Conservation (phyloP, 176 grass and related monocot species). For the Oryza officinalis region DNA sequence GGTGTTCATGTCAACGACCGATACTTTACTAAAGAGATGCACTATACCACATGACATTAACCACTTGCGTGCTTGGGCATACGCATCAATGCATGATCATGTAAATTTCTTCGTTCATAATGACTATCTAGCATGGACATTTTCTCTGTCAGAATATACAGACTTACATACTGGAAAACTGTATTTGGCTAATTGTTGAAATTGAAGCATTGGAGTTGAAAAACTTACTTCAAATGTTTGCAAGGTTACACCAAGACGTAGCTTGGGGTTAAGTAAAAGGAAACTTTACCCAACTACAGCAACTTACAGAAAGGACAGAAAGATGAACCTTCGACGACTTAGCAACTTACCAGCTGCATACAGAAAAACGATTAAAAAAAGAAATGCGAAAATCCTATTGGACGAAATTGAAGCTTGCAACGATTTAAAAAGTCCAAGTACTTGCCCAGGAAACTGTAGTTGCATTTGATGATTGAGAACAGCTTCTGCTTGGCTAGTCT, state of each 20-base stretch:
- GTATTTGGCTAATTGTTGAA: background rate
- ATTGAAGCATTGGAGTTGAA: background rate
- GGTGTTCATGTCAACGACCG: background rate
- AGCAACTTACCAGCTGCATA: background rate
- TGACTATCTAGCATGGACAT: background rate
- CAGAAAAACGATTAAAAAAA: background rate
- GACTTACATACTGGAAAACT: background rate
- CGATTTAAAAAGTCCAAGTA: background rate
- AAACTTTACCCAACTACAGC: too few relatives aligned
- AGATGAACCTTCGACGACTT: too few relatives aligned
- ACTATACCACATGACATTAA: background rate
- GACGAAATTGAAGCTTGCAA: background rate
- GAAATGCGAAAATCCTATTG: background rate
- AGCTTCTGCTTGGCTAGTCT: background rate
- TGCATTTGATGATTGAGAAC: background rate
- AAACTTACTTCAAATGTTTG: background rate
- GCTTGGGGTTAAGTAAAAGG: too few relatives aligned
- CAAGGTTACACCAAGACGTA: background rate
- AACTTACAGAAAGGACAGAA: too few relatives aligned
- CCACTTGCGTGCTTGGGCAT: background rate
- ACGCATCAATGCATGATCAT: background rate
- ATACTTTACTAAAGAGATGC: slow-evolving; percentile 14
- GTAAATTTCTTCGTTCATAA: background rate
- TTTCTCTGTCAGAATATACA: background rate
- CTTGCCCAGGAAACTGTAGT: background rate